These are phyloP conservation scores for Lentinula raphanica DNA, from an alignment of 768 basidiomycete genomes.

Conservation along the genomic window DNA sequence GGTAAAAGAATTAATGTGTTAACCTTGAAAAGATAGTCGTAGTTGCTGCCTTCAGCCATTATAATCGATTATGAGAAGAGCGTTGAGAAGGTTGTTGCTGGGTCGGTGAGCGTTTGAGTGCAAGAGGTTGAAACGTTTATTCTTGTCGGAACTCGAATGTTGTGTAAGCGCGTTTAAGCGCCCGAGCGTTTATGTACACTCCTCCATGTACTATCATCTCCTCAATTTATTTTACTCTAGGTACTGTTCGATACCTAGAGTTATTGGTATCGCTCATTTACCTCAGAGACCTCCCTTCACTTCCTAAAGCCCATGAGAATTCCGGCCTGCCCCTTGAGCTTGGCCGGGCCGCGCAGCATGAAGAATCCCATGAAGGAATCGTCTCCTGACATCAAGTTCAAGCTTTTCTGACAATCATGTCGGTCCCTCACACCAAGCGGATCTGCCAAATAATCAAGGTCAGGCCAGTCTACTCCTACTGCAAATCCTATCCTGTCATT, in stretches of 20 bases:
- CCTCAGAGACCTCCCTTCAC: background rate
- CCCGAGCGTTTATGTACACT: background rate
- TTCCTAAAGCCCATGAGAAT: background rate
- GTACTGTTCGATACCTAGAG: no score
- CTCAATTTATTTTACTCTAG: no score
- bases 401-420: constrained; percentile 19
- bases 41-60: constrained; percentile 94
- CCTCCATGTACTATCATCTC: background rate
- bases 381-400: background rate
- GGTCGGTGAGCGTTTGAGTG: background rate
- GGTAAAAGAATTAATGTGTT: constrained; percentile 11
- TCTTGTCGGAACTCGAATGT: background rate
- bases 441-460: constrained; percentile 74
- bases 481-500: background rate
- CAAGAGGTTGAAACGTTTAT: background rate
- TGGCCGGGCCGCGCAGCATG: background rate
- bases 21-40: constrained; percentile 99
- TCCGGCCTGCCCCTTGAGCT: background rate
- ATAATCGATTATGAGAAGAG: constrained; percentile 10
- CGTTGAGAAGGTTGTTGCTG: constrained; percentile 6
- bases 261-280: no score
- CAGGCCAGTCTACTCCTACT: constrained; percentile 4
- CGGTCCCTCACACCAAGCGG: constrained; percentile 36
- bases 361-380: background rate
- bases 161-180: background rate